Percentiles rank a stretch among this genome's conserved stretches.
These are phyloP conservation scores for Botrytis sinoallii DNA, from an alignment of 2,329 filamentous ascomycete genomes.

Conservation along the genomic window DNA sequence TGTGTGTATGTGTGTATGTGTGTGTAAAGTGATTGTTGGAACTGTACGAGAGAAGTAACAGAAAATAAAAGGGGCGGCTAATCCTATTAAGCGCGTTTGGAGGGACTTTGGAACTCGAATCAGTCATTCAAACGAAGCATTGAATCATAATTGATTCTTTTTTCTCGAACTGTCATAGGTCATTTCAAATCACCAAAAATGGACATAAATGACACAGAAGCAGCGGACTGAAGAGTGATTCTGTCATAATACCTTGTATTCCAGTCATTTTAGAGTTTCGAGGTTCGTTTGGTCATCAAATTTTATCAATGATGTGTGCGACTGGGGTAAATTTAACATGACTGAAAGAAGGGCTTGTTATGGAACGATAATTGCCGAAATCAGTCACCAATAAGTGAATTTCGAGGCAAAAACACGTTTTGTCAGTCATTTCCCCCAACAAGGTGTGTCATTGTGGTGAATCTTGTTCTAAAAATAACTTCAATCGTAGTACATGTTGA, in stretches of 20 bases:
- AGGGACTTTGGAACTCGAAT: no score
- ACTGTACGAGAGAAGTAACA: no score
- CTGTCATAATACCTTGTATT: neutral
- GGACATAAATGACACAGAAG: neutral
- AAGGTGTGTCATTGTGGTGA: neutral
- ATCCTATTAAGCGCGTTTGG: no score
- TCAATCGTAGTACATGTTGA: rapidly evolving
- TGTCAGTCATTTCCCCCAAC: neutral
- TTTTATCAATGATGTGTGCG: rapidly evolving
- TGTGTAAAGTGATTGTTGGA: no score
- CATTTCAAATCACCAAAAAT: neutral
- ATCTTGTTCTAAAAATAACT: neutral
- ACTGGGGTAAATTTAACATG: neutral
- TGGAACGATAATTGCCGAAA: neutral
- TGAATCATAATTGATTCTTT: no score
- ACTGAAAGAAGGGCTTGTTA: neutral
- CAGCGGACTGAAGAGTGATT: rapidly evolving
- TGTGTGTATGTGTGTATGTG: no score
- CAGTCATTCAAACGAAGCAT: no score
- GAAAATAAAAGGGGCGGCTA: no score
- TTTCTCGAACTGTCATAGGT: no score
- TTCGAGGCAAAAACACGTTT: neutral
- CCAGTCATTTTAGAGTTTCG: neutral
- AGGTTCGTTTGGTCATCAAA: neutral
- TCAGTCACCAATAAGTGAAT: neutral